Conservation (phyloP, 768 basidiomycete species). For the Podaxis pistillaris region DNA sequence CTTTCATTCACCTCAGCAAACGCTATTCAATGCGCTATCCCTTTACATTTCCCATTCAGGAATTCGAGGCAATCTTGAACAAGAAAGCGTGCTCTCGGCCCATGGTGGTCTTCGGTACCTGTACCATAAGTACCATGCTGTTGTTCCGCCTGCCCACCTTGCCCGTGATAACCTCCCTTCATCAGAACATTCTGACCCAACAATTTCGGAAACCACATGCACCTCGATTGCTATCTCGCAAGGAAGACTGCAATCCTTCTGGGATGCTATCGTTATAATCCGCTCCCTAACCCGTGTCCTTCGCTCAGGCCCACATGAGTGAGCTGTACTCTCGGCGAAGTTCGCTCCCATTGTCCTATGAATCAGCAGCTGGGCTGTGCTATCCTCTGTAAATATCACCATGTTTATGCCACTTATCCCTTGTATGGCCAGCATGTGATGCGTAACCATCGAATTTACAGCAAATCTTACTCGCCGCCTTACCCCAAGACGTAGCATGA, state of each 20-base stretch:
- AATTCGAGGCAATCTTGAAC: conserved; percentile 19
- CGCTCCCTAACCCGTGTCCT: neutral
- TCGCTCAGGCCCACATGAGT: neutral
- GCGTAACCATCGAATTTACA: too few relatives aligned
- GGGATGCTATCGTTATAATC: neutral
- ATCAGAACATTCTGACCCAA: too few relatives aligned
- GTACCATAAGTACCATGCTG: conserved; percentile 41
- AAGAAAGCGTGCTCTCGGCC: conserved; percentile 16
- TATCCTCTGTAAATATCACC: too few relatives aligned
- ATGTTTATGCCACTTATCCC: too few relatives aligned
- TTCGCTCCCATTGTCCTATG: neutral
- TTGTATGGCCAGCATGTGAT: too few relatives aligned
- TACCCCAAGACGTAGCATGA: too few relatives aligned
- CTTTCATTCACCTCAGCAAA: conserved; percentile 14
- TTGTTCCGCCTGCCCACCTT: conserved; percentile 20
- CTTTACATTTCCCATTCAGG: conserved; percentile 13
- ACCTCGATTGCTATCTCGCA: too few relatives aligned
- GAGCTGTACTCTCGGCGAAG: neutral
- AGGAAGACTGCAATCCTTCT: neutral
- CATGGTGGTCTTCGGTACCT: conserved; percentile 13
- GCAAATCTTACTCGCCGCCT: too few relatives aligned
- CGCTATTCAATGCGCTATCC: conserved; percentile 13
- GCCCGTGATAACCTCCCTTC: too few relatives aligned
- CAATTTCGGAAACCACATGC: too few relatives aligned
- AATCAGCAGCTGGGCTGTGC: neutral